Evolutionary conservation across 805 yeast genomes (phyloP).

Genomic region (Tanozyma kutaoensis): DNA sequence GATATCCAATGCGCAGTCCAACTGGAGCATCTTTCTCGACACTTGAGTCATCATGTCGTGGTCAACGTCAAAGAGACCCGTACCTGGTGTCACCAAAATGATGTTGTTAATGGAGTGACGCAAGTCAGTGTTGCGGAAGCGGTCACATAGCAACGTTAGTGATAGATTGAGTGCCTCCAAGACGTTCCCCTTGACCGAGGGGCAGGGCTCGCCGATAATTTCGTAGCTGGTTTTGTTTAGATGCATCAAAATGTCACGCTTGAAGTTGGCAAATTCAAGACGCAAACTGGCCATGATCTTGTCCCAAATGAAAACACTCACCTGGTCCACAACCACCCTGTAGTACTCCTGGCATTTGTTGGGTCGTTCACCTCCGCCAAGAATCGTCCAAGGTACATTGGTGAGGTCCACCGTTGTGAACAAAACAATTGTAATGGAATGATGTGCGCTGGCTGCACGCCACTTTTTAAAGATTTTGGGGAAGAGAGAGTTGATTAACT

Average conservation of each 20-base stretch:
- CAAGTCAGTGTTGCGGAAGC: slow-evolving; percentile 74
- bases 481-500: slow-evolving; percentile 80
- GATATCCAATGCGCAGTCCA: slow-evolving; percentile 81
- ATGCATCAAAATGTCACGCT: slow-evolving; percentile 53
- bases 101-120: slow-evolving; percentile 88
- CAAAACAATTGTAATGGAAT: slow-evolving; percentile 75
- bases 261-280: slow-evolving; percentile 72
- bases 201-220: slow-evolving; percentile 43
- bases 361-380: slow-evolving; percentile 62
- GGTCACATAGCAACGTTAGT: slow-evolving; percentile 59
- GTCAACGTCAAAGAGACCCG: slow-evolving; percentile 89
- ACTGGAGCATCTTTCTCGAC: slow-evolving; percentile 56
- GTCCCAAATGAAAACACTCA: slow-evolving; percentile 78
- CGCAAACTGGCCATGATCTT: slow-evolving; percentile 82
- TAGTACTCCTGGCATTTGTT: slow-evolving; percentile 64
- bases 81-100: slow-evolving; percentile 78
- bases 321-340: slow-evolving; percentile 92
- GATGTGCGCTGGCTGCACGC: slow-evolving; percentile 81
- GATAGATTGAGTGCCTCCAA: slow-evolving; percentile 82
- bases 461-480: slow-evolving; percentile 83
- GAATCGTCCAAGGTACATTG: slow-evolving; percentile 36
- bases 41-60: slow-evolving; percentile 63
- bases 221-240: slow-evolving; percentile 3
- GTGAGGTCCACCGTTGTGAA: slow-evolving; percentile 71
- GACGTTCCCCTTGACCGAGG: slow-evolving; percentile 82